These are phyloP conservation scores for Tilletia setariae DNA, from an alignment of 1,284 basidiomycete genomes.

Conservation along the genomic window DNA sequence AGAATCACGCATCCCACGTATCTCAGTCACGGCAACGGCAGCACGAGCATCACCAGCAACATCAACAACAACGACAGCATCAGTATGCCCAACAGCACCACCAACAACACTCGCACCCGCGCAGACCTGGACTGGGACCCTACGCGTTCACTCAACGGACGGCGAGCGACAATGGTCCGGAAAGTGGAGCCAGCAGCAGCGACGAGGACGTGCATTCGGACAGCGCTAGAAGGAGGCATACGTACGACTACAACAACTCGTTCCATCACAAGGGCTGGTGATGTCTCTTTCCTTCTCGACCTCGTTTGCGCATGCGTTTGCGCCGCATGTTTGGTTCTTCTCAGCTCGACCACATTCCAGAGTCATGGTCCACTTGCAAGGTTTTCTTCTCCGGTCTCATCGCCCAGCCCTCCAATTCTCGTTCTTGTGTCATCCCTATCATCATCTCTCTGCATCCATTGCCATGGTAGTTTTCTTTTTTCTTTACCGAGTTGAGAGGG, in stretches of 20 bases:
- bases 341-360: too few relatives aligned
- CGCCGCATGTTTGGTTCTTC: too few relatives aligned
- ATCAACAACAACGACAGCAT: slow-evolving; percentile 8
- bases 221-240: slow-evolving; percentile 27
- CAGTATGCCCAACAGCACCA: not conserved
- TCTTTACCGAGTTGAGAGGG: too few relatives aligned
- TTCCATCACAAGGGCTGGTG: slow-evolving; percentile 51
- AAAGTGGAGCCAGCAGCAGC: slow-evolving; percentile 12
- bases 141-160: not conserved
- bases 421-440: too few relatives aligned
- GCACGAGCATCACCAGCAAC: too few relatives aligned
- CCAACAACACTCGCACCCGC: not conserved
- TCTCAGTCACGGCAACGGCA: too few relatives aligned
- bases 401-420: too few relatives aligned
- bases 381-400: too few relatives aligned
- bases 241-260: slow-evolving; percentile 38
- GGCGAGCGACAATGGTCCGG: slow-evolving; percentile 11
- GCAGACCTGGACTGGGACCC: not conserved
- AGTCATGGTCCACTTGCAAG: too few relatives aligned
- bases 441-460: too few relatives aligned
- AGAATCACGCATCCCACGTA: not conserved
- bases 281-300: slow-evolving; percentile 6
- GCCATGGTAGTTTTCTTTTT: too few relatives aligned
- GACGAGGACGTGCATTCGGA: not conserved
- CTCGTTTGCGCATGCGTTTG: too few relatives aligned